phyloP scores from a whole-genome alignment of 2,329 filamentous ascomycete species.

The Mycosphaerella arachidis region DNA sequence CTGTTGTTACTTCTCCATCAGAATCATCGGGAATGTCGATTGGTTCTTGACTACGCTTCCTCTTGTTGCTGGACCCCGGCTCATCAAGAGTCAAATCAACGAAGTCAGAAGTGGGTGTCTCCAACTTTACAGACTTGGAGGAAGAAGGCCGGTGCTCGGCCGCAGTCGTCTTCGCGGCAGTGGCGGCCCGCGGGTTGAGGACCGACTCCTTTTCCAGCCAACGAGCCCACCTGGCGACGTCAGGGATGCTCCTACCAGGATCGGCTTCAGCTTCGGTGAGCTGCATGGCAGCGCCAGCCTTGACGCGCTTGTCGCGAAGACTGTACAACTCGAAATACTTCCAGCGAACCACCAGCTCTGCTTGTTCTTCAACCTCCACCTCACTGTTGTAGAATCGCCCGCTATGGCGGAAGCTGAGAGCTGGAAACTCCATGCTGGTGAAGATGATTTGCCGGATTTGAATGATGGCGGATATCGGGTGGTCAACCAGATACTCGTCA shows the following conservation, averaged over 20 bases:
- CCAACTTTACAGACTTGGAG: background rate
- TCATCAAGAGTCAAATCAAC: background rate
- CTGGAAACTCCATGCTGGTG: conserved; percentile 53
- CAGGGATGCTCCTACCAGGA: background rate
- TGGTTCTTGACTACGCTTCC: background rate
- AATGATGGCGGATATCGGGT: conserved; percentile 20
- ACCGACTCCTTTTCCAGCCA: background rate
- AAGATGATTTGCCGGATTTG: conserved; percentile 28
- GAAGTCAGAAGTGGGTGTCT: background rate
- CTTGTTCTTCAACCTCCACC: conserved; percentile 2
- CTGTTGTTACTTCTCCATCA: background rate
- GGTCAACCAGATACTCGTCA: conserved; percentile 38
- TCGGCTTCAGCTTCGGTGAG: conserved; percentile 4
- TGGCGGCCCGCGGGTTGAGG: background rate
- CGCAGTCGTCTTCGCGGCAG: too few species aligned
- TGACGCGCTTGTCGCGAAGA: background rate
- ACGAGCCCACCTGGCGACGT: background rate
- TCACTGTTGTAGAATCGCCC: background rate
- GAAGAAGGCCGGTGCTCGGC: too few species aligned
- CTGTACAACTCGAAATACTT: conserved; percentile 32
- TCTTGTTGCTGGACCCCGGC: background rate
- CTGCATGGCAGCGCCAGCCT: background rate
- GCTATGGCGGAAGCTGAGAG: conserved; percentile 9
- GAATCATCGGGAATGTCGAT: background rate
- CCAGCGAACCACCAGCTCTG: conserved; percentile 50